A percentile compares a stretch with the other conserved stretches of the same genome.
phyloP scores from a whole-genome alignment of 2,329 filamentous ascomycete genomes.

The Beauveria brongniartii region DNA sequence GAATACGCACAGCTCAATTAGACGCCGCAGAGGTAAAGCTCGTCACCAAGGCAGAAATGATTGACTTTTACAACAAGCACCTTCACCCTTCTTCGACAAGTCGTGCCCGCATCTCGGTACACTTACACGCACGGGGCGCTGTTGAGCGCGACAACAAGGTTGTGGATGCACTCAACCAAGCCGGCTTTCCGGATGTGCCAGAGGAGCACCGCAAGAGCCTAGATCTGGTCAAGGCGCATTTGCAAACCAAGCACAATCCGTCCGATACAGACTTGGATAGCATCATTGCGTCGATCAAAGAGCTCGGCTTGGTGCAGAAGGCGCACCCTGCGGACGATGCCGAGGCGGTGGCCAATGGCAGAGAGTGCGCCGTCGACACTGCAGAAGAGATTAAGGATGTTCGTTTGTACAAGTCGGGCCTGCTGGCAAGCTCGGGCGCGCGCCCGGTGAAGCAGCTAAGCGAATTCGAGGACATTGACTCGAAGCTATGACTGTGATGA shows the following conservation, averaged over 20 bases:
- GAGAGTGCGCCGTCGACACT: constrained; percentile 29
- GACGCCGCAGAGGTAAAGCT: constrained; percentile 69
- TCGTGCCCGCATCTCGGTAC: constrained; percentile 77
- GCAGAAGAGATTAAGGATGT: constrained; percentile 67
- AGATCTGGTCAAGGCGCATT: constrained; percentile 41
- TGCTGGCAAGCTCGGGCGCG: constrained; percentile 66
- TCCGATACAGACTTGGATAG: constrained; percentile 41
- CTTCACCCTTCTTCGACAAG: constrained; percentile 65
- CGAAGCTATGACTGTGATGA: constrained; percentile 55
- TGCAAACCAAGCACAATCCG: constrained; percentile 39
- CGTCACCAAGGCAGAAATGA: constrained; percentile 71
- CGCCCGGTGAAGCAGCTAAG: constrained; percentile 65
- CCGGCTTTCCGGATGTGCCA: constrained; percentile 26
- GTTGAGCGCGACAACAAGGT: constrained; percentile 38
- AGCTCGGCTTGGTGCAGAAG: constrained; percentile 33
- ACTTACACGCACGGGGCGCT: constrained; percentile 66
- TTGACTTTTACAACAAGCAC: constrained; percentile 68
- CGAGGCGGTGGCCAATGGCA: constrained; percentile 34
- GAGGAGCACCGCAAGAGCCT: constrained; percentile 41
- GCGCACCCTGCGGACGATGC: constrained; percentile 24
- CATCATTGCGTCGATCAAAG: constrained; percentile 37
- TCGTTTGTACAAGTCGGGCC: constrained; percentile 66
- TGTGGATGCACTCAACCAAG: constrained; percentile 29
- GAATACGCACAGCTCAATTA: constrained; percentile 46
- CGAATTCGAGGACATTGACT: constrained; percentile 77